Conservation (phyloP, 139 green algal species). For the Tetradesmus lagerheimii region DNA sequence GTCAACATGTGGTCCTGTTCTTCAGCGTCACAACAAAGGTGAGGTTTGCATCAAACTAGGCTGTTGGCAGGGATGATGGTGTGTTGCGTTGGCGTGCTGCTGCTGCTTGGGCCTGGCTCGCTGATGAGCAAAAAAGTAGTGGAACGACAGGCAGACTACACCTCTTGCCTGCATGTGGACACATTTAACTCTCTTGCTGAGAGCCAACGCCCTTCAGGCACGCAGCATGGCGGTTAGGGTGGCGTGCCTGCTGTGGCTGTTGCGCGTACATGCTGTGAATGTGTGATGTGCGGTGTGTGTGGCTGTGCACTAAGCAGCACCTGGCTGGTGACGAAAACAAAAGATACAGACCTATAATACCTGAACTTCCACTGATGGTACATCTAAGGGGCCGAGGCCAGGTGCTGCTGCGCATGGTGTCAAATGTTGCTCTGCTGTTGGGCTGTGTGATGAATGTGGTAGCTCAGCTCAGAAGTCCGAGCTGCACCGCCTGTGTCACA, state of each 20-base stretch:
- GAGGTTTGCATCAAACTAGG: too few species aligned
- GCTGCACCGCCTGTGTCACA: too few species aligned
- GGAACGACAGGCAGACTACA: slow-evolving; percentile 42
- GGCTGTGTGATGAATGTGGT: background rate
- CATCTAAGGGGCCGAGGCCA: slow-evolving; percentile 46
- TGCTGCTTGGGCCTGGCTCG: slow-evolving; percentile 24
- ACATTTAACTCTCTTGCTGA: slow-evolving; percentile 51
- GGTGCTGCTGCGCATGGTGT: background rate
- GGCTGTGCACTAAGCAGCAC: background rate
- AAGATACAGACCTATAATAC: slow-evolving; percentile 33
- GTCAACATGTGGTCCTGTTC: background rate
- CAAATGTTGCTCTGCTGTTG: background rate
- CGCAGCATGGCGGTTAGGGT: too few species aligned
- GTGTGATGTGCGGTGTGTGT: background rate
- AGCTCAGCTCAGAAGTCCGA: too few species aligned
- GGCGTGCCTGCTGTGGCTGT: too few species aligned
- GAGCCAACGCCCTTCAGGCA: background rate
- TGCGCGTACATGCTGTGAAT: too few species aligned
- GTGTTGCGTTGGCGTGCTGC: background rate
- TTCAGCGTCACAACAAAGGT: background rate
- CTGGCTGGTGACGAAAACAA: slow-evolving; percentile 43
- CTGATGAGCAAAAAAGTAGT: slow-evolving; percentile 48
- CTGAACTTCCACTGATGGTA: slow-evolving; percentile 21
- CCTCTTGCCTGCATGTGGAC: slow-evolving; percentile 41
- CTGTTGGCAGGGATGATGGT: background rate